Conservation (phyloP, 768 basidiomycete species). For the Tubosaeta sp. region DNA sequence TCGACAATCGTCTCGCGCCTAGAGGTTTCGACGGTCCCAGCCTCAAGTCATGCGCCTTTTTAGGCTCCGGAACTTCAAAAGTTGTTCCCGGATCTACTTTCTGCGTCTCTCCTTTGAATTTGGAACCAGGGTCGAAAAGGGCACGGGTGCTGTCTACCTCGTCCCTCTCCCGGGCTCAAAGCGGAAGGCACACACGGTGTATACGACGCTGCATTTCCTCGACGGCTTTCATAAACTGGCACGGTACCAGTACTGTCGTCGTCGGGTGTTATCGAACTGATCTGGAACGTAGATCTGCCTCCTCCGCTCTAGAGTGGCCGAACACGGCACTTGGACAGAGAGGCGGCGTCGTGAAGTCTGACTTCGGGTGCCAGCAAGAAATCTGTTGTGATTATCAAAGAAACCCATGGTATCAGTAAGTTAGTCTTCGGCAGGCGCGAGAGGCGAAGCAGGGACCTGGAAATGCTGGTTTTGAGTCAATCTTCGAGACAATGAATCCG, state of each 20-base stretch:
- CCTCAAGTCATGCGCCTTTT: conserved; percentile 23
- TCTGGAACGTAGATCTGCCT: conserved; percentile 30
- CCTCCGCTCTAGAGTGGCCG: conserved; percentile 37
- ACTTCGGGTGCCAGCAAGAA: too few relatives aligned
- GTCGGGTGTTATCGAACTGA: background rate
- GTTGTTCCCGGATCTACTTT: conserved; percentile 53
- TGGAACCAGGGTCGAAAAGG: conserved; percentile 43
- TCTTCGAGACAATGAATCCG: too few relatives aligned
- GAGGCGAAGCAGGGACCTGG: too few relatives aligned
- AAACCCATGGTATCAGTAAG: too few relatives aligned
- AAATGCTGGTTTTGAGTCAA: too few relatives aligned
- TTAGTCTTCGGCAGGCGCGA: too few relatives aligned
- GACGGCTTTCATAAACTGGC: conserved; percentile 51
- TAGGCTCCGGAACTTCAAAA: conserved; percentile 32
- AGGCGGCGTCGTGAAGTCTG: conserved; percentile 38
- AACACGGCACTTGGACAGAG: conserved; percentile 55
- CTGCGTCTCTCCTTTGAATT: conserved; percentile 55
- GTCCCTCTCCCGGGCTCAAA: conserved; percentile 37
- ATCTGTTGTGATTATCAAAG: too few relatives aligned
- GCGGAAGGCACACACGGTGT: conserved; percentile 62
- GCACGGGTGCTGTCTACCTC: conserved; percentile 51
- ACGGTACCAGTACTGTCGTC: background rate
- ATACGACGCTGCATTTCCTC: conserved; percentile 58
- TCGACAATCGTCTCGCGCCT: conserved; percentile 35
- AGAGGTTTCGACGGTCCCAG: conserved; percentile 15